Evolutionary conservation across 2,329 filamentous ascomycete genomes (phyloP).

Genomic region (Septoria linicola): DNA sequence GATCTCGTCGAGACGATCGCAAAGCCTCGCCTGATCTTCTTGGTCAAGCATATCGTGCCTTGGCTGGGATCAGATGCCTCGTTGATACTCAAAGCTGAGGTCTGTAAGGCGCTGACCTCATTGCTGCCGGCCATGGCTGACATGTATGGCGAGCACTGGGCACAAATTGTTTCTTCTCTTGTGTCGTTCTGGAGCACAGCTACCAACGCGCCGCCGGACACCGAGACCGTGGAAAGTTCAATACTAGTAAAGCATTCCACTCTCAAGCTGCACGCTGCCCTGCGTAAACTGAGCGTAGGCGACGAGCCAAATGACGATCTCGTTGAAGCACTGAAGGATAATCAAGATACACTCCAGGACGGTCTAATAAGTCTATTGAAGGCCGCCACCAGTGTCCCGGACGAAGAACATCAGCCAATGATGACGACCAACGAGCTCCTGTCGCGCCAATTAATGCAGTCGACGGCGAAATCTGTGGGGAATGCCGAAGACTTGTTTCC

Average conservation of each 20-base stretch:
- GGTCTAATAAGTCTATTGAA: conserved; percentile 66
- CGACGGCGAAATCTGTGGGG: conserved; percentile 53
- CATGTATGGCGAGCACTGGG: conserved; percentile 88
- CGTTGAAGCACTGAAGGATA: conserved; percentile 67
- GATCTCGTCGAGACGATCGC: conserved; percentile 50
- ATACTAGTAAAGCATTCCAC: conserved; percentile 62
- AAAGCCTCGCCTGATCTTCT: conserved; percentile 72
- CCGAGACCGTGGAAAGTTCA: conserved; percentile 23
- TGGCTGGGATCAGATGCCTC: conserved; percentile 61
- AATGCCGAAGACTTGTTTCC: conserved; percentile 70
- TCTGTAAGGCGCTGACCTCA: conserved; percentile 52
- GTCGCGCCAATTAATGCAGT: conserved; percentile 64
- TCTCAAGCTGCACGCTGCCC: conserved; percentile 64
- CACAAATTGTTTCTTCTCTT: conserved; percentile 45
- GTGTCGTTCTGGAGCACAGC: conserved; percentile 38
- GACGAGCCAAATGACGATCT: conserved; percentile 83
- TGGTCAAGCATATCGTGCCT: conserved; percentile 72
- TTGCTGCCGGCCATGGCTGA: conserved; percentile 74
- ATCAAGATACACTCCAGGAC: conserved; percentile 55
- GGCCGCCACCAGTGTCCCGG: conserved; percentile 45
- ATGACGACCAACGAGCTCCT: conserved; percentile 75
- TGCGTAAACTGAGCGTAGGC: conserved; percentile 57
- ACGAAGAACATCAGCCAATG: conserved; percentile 62
- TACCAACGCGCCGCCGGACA: not conserved
- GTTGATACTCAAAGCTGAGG: conserved; percentile 56